Evolutionary conservation across 495 filamentous ascomycete genomes (phyloP).

Genomic region (Daldinia loculata): DNA sequence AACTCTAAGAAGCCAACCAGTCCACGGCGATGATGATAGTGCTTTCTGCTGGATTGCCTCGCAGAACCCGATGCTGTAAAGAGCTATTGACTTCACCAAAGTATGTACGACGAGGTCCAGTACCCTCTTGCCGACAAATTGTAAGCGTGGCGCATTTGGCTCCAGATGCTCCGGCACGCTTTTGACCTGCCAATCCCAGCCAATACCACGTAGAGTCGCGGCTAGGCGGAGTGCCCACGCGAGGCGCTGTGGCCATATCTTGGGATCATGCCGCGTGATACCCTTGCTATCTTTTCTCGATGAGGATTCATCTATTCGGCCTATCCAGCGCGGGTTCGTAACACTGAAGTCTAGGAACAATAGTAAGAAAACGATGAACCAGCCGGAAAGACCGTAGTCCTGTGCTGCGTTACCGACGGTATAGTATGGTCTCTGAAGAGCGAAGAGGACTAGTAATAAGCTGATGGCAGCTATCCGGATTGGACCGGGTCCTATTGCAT

Average conservation of each 20-base stretch:
- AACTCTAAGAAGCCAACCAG: neutral
- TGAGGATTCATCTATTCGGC: neutral
- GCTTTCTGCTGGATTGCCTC: neutral
- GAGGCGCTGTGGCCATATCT: neutral
- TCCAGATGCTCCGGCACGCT: neutral
- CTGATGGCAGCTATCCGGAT: neutral
- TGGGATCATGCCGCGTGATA: neutral
- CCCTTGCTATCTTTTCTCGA: neutral
- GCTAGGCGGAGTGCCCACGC: neutral
- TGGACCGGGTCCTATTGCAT: neutral
- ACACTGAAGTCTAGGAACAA: neutral
- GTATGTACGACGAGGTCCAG: neutral
- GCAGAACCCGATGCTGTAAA: neutral
- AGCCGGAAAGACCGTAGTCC: neutral
- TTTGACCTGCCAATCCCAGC: neutral
- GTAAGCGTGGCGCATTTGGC: neutral
- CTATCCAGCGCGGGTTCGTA: neutral
- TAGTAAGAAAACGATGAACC: neutral
- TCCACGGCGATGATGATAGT: neutral
- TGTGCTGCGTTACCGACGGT: neutral
- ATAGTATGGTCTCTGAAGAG: neutral
- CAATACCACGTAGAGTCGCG: neutral
- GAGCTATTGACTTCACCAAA: neutral
- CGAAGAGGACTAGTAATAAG: neutral
- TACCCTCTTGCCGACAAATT: neutral